Conservation (phyloP, 768 basidiomycete species). For the Sistotremastrum suecicum region DNA sequence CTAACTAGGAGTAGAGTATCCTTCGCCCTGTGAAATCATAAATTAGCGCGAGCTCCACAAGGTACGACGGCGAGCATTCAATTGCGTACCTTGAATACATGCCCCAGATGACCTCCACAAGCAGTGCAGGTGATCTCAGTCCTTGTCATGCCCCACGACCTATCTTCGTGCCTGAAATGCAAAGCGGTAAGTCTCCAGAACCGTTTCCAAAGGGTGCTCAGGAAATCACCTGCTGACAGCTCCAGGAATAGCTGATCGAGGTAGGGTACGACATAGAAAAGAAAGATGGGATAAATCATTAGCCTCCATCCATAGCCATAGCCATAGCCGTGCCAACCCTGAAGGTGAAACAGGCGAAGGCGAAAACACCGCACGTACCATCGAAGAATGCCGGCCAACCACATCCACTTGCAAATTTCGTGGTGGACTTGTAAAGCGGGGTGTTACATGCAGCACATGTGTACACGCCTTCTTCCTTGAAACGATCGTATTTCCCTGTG, state of each 20-base stretch:
- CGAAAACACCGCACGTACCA: constrained; percentile 26
- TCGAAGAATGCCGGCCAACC: constrained; percentile 99
- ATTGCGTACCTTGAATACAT: constrained; percentile 59
- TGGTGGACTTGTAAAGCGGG: constrained; percentile 75
- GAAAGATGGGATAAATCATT: not conserved
- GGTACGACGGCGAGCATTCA: too few species aligned
- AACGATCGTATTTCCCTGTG: constrained; percentile 70
- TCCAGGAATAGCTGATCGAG: constrained; percentile 68
- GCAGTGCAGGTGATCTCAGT: constrained; percentile 84
- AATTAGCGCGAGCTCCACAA: too few species aligned
- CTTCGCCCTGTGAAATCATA: constrained; percentile 41
- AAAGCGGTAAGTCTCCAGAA: too few species aligned
- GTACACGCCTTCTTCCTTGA: constrained; percentile 53
- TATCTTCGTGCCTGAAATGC: constrained; percentile 47
- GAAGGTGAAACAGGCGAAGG: not conserved
- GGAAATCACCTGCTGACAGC: constrained; percentile 38
- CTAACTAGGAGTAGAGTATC: constrained; percentile 65
- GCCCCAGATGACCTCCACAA: constrained; percentile 88
- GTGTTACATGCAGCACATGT: constrained; percentile 67
- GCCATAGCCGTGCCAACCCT: not conserved
- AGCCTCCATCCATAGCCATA: too few species aligned
- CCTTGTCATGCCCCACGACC: constrained; percentile 46
- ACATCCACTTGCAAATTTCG: constrained; percentile 87
- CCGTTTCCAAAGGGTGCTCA: too few species aligned
- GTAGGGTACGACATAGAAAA: not conserved